Evolutionary conservation across 768 basidiomycete species (phyloP), one percentile per base, ranked within the genome.

Genomic region (Pleurotus ostreatus): DNA sequence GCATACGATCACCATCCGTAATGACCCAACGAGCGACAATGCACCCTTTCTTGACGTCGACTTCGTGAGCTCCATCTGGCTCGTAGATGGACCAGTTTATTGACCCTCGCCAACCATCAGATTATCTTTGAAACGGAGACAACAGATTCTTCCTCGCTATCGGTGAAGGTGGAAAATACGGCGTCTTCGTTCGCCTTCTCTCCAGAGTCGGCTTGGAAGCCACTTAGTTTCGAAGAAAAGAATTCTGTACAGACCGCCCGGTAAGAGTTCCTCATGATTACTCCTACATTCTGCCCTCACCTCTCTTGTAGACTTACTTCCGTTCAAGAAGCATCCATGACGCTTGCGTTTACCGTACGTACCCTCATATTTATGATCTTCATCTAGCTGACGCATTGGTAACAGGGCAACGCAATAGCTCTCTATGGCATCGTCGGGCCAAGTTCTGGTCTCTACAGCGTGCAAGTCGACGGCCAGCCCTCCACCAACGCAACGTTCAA

Each of bases 31-130:
- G 2, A 59, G 22, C 39, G 22, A 5, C 7, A 23, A 53, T 11
- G 37, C 51, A 11, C 22, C 54, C 4, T 68, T 63, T 45, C 61
- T 83, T 45, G 82, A 80, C 59, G 65, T 83, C 22, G 81, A 83
- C 55, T 79, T 74, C 58, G 80, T 80, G 55, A 40, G 74, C 70
- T 13, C 9, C 20, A 34, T 48, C 53, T 26, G 15, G 7, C 20
- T 16, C 26, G 9, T 44, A 46, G n/a, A 18, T 18, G 9, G 39
- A 18, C 11, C 41, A 55, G 22, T 25, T 58, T 26, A 54, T 25
- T 12, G 45, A 38, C 55, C 48, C 44, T 49, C n/a, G 18, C 9
- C 46, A n/a, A 46, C 40, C 16, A 43, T 39, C 57, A 73, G 73
- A 64, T 73, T 30, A 73, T 67, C 30, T 76, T 69, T 65, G 61